Percentiles rank a stretch among this genome's conserved stretches.
Conservation (phyloP, 345 rosid species). For the Lepidium africanum region DNA sequence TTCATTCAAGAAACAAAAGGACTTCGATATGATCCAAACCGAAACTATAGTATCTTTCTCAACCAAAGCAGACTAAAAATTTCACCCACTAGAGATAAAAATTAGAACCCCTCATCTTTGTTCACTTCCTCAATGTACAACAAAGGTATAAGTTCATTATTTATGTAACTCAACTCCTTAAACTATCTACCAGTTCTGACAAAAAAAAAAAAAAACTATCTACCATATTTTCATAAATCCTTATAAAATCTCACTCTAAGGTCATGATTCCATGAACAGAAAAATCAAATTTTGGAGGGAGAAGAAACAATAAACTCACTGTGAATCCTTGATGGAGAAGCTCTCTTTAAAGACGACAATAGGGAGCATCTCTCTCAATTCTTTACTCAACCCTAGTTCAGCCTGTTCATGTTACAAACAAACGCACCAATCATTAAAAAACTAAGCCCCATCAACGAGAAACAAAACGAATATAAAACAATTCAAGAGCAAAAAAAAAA, state of each 20-base stretch:
- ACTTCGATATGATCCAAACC: background rate
- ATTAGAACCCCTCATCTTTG: background rate
- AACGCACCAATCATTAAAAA: slow-evolving; percentile 5
- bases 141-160: background rate
- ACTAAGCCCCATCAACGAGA: background rate
- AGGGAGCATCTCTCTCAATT: slow-evolving; percentile 89
- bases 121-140: background rate
- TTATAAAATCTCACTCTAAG: background rate
- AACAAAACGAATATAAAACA: too few relatives aligned
- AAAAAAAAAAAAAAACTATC: too few relatives aligned
- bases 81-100: background rate
- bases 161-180: background rate
- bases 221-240: background rate
- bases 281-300: background rate
- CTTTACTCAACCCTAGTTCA: slow-evolving; percentile 75
- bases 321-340: slow-evolving; percentile 67
- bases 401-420: slow-evolving; percentile 27
- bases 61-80: background rate
- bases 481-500: background rate
- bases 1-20: background rate
- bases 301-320: slow-evolving; percentile 38
- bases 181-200: background rate
- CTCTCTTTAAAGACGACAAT: slow-evolving; percentile 68
- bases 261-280: background rate
- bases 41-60: background rate